A percentile compares a stretch with the other conserved stretches of the same genome.
These are phyloP conservation scores for Pythium chondricola DNA, from an alignment of 352 stramenopile species.

Conservation along the genomic window DNA sequence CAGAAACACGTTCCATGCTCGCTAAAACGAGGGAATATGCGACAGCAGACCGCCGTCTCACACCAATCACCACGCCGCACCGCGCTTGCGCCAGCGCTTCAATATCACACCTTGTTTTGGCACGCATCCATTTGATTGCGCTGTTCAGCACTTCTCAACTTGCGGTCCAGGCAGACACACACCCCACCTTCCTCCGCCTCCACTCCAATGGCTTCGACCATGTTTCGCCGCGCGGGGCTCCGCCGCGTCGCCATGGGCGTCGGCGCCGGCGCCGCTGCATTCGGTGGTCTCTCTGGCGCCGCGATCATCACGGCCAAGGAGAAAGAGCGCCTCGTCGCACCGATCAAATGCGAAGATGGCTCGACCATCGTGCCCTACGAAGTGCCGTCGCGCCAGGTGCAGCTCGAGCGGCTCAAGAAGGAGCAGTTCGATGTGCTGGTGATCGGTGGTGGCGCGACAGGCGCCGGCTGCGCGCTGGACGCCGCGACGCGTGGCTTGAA, in stretches of 20 bases:
- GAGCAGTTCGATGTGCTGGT: slow-evolving; percentile 93
- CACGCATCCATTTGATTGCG: slow-evolving; percentile 8
- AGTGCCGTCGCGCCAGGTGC: slow-evolving; percentile 52
- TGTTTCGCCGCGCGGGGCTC: slow-evolving; percentile 42
- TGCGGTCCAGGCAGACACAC: slow-evolving; percentile 10
- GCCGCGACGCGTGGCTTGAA: slow-evolving; percentile 90
- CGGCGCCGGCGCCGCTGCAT: slow-evolving; percentile 35
- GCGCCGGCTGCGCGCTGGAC: slow-evolving; percentile 88
- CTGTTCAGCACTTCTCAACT: slow-evolving; percentile 16
- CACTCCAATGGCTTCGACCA: slow-evolving; percentile 46
- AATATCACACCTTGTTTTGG: slow-evolving; percentile 17
- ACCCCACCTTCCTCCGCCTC: not conserved
- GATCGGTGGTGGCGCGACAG: slow-evolving; percentile 90
- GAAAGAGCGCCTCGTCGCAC: slow-evolving; percentile 54
- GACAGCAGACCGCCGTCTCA: no score
- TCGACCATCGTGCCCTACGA: slow-evolving; percentile 82
- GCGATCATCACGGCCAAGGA: slow-evolving; percentile 75
- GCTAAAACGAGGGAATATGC: no score
- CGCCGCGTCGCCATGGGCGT: slow-evolving; percentile 51
- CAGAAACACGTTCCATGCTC: no score
- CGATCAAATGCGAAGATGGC: slow-evolving; percentile 80
- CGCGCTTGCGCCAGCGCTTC: no score
- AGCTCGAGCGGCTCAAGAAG: slow-evolving; percentile 79
- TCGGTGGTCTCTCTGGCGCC: slow-evolving; percentile 45
- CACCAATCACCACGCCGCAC: no score